Conservation (phyloP, 2,329 filamentous ascomycete genomes). For the Fusarium sp. region DNA sequence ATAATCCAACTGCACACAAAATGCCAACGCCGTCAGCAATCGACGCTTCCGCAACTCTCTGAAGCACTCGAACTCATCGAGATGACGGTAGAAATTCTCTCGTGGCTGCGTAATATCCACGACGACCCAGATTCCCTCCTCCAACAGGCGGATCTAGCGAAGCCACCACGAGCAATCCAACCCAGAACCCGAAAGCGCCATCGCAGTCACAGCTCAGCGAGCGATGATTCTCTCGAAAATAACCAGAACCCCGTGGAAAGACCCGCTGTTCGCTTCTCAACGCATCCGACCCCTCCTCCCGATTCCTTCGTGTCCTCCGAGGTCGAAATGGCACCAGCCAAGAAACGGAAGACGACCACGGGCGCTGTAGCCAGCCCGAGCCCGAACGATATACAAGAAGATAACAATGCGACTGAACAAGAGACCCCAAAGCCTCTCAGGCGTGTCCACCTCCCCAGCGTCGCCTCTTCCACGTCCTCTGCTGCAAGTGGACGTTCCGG, state of each 20-base stretch:
- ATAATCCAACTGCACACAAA: neutral
- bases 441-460: neutral
- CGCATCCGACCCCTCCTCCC: neutral
- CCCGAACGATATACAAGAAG: neutral
- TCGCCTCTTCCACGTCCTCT: conserved; percentile 1
- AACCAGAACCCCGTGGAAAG: neutral
- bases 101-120: neutral
- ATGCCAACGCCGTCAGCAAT: neutral
- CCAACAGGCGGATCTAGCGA: neutral
- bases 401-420: neutral
- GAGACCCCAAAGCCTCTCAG: neutral
- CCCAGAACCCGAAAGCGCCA: conserved; percentile 2
- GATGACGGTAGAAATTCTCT: neutral
- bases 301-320: neutral
- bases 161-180: neutral
- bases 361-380: neutral
- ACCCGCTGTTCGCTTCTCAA: fast-evolving
- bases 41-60: fast-evolving
- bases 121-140: neutral
- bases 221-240: neutral
- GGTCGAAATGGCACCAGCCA: neutral
- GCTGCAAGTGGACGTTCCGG: neutral
- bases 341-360: neutral
- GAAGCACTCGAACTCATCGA: fast-evolving
- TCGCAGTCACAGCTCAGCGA: neutral